These are phyloP conservation scores for Aspergillus pseudoviridinutans DNA, from an alignment of 2,329 filamentous ascomycete genomes.

Conservation along the genomic window DNA sequence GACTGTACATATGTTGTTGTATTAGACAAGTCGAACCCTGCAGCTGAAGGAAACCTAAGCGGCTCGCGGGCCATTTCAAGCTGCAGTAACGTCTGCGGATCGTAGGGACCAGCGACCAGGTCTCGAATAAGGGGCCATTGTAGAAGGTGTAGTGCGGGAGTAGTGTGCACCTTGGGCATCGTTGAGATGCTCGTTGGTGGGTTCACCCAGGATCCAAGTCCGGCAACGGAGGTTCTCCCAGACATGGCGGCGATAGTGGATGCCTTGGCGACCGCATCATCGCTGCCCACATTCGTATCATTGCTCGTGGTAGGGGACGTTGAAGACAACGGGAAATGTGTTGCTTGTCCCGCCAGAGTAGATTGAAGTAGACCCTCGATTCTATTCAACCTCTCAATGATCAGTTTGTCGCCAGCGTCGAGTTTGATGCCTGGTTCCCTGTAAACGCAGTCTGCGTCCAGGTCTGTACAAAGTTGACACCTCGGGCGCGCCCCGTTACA, in stretches of 20 bases:
- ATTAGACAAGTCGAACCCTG: conserved; percentile 69
- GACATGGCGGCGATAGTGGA: conserved; percentile 11
- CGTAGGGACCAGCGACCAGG: conserved; percentile 70
- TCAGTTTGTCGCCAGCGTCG: conserved; percentile 81
- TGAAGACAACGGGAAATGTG: conserved; percentile 45
- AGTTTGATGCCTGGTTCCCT: conserved; percentile 83
- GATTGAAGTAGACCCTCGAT: conserved; percentile 78
- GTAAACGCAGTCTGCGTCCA: conserved; percentile 79
- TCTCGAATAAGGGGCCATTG: conserved; percentile 77
- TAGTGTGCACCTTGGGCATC: conserved; percentile 82
- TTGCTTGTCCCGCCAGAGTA: conserved; percentile 47
- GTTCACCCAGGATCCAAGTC: conserved; percentile 68
- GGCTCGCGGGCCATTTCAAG: conserved; percentile 76
- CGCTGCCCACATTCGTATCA: conserved; percentile 57
- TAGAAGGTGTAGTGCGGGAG: conserved; percentile 63
- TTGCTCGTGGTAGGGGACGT: conserved; percentile 64
- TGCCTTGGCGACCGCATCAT: conserved; percentile 47
- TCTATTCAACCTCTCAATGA: conserved; percentile 70
- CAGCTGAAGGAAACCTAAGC: conserved; percentile 55
- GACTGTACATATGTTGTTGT: conserved; percentile 71
- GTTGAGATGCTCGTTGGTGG: conserved; percentile 67
- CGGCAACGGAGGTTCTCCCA: conserved; percentile 53
- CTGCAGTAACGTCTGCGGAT: conserved; percentile 76
- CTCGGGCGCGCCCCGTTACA: conserved; percentile 78
- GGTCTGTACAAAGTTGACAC: conserved; percentile 77